These are phyloP conservation scores for Orbilia brochopaga DNA, from an alignment of 2,329 filamentous ascomycete genomes.

Conservation along the genomic window DNA sequence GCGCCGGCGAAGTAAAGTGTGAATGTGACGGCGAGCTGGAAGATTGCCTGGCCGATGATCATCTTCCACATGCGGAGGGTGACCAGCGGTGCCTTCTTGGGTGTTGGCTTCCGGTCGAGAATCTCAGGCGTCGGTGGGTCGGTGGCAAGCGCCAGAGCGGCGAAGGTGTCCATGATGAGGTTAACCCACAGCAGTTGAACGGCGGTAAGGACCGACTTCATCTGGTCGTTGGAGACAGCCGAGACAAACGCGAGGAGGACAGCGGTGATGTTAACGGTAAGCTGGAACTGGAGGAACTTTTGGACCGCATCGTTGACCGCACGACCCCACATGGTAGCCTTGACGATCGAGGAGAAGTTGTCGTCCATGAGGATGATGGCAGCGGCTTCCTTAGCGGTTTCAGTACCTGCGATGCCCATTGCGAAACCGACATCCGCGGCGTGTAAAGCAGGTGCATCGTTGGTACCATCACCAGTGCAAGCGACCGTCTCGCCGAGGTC, in stretches of 20 bases:
- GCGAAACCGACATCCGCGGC: constrained; percentile 72
- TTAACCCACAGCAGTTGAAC: constrained; percentile 97
- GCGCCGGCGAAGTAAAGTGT: constrained; percentile 78
- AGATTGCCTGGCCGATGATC: constrained; percentile 91
- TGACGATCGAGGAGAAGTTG: constrained; percentile 69
- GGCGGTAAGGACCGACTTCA: constrained; percentile 79
- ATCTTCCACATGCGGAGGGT: constrained; percentile 98
- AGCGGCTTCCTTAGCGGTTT: constrained; percentile 69
- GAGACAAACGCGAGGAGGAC: constrained; percentile 87
- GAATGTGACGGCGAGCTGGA: constrained; percentile 80
- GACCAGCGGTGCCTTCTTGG: constrained; percentile 76
- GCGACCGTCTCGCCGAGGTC: constrained; percentile 71
- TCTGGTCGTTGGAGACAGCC: constrained; percentile 72
- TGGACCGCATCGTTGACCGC: constrained; percentile 65
- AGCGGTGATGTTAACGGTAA: constrained; percentile 90
- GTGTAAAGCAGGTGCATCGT: constrained; percentile 71
- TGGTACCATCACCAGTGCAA: constrained; percentile 71
- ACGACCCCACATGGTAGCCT: constrained; percentile 68
- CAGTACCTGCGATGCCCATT: constrained; percentile 71
- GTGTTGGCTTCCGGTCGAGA: constrained; percentile 77
- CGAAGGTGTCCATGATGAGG: constrained; percentile 95
- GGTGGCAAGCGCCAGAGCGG: constrained; percentile 84
- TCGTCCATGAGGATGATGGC: constrained; percentile 69
- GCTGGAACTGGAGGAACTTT: constrained; percentile 69
- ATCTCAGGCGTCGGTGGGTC: constrained; percentile 85